These are phyloP conservation scores for Aspergillus oerlinghausenensis DNA, from an alignment of 2,329 filamentous ascomycete species.

Conservation along the genomic window DNA sequence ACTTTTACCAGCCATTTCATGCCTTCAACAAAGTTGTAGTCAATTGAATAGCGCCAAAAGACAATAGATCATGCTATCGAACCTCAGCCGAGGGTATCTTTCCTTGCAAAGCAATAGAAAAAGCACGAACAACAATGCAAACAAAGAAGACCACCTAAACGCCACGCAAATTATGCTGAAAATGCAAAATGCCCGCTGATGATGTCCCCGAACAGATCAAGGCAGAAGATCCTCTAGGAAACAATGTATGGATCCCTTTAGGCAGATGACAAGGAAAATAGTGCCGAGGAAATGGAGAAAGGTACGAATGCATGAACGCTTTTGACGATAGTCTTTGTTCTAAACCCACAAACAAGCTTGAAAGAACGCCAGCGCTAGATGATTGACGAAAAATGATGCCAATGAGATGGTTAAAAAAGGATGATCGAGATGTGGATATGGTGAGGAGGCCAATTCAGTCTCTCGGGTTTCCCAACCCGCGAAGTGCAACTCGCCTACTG, in stretches of 20 bases:
- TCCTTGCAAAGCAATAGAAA: background rate
- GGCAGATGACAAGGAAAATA: background rate
- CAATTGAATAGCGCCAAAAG: background rate
- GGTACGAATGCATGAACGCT: background rate
- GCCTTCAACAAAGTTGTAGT: background rate
- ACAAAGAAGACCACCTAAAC: background rate
- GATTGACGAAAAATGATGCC: background rate
- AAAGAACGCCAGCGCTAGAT: background rate
- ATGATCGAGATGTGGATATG: background rate
- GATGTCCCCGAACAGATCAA: background rate
- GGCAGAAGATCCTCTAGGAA: background rate
- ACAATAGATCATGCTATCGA: background rate
- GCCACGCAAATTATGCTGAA: background rate
- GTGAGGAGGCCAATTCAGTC: background rate
- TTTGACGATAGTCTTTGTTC: background rate
- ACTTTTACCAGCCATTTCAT: background rate
- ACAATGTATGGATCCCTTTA: background rate
- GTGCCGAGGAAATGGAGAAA: no score
- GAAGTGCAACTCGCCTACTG: conserved; percentile 36
- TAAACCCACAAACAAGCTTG: background rate
- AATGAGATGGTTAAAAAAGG: background rate
- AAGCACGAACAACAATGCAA: background rate
- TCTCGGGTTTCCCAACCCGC: conserved; percentile 29
- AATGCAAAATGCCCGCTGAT: background rate
- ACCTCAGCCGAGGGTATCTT: background rate